These are phyloP conservation scores for Tuctoria greenei DNA, from an alignment of 176 grass and related monocot genomes.

Conservation along the genomic window DNA sequence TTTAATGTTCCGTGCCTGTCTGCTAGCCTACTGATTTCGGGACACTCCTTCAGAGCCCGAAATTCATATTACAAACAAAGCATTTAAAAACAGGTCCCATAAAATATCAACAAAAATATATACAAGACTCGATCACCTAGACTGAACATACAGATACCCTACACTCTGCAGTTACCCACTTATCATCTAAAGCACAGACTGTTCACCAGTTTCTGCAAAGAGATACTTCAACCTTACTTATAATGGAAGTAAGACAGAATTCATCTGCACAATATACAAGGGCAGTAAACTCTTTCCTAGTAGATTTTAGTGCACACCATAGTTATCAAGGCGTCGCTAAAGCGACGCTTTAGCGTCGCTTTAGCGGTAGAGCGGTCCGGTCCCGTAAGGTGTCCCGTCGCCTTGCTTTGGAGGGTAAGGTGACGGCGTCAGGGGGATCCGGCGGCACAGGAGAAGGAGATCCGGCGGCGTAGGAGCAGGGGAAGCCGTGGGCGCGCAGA, in stretches of 20 bases:
- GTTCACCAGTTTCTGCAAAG: constrained; percentile 77
- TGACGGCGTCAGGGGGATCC: too few species aligned
- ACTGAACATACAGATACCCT: constrained; percentile 3
- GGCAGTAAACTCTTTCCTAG: too few species aligned
- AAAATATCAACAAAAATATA: constrained; percentile 31
- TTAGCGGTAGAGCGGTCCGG: too few species aligned
- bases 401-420: too few species aligned
- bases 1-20: constrained; percentile 24
- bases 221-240: constrained; percentile 47
- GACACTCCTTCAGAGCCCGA: constrained; percentile 14
- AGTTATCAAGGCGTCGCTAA: too few species aligned
- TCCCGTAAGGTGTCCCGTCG: too few species aligned
- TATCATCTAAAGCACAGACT: constrained; percentile 57
- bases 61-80: constrained; percentile 30
- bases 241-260: constrained; percentile 36
- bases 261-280: neutral
- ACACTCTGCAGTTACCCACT: constrained; percentile 14
- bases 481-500: too few species aligned
- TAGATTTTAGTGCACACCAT: too few species aligned
- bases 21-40: constrained; percentile 13
- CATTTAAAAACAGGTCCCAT: neutral
- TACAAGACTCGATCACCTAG: constrained; percentile 13
- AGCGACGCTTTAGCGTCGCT: too few species aligned
- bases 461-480: too few species aligned
- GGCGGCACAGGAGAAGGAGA: too few species aligned